Evolutionary conservation across 2,329 filamentous ascomycete genomes (phyloP), one percentile per base, ranked within the genome.

Genomic region (Tolypocladium amazonense): DNA sequence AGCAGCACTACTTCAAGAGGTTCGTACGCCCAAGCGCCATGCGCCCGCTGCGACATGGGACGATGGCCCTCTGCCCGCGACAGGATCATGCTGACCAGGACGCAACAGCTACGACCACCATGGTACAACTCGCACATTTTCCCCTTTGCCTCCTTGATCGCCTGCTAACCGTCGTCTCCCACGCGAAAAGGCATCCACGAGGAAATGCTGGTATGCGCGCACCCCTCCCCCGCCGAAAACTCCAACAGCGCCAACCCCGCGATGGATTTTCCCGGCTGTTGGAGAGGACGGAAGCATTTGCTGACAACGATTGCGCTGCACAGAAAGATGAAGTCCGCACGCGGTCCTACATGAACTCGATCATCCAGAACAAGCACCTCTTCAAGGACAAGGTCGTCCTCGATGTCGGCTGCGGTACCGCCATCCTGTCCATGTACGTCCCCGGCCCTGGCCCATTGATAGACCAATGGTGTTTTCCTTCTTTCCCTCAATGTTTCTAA

Each of bases 1-100:
- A 99, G 82, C 92, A 95, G 76, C 94, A 97, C 77, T 99, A 97
- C 82, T 97, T 97, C 81, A 97, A 97, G 80, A 96, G 92, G 92
- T 95, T 62, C 64, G 68, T 73, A 20, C 47, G 23, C n/a, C n/a
- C n/a, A n/a, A n/a, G 20, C 3, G 47, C 50, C 4, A 7, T 54
- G 50, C 50, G 50, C 50, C 23, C 45, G 43, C 23, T 27, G 43
- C 20, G 20, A 1, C 25, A 8, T 62, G 55, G 60, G 58, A 15
- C 9, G 8, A 35, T 45, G 27, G n/a, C 47, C 39, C 30, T 20
- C 1, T 47, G 33, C 35, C 25, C 18, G 9, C 30, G 23, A 39
- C 58, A 57, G 47, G 38, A 55, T 53, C 52, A 58, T 62, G 69
- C 75, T 81, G 68, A 81, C 69, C 60, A 60, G 58, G 57, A 58